These are phyloP conservation scores for Hyphodiscus sp. DNA, from an alignment of 2,329 filamentous ascomycete species.

Conservation along the genomic window DNA sequence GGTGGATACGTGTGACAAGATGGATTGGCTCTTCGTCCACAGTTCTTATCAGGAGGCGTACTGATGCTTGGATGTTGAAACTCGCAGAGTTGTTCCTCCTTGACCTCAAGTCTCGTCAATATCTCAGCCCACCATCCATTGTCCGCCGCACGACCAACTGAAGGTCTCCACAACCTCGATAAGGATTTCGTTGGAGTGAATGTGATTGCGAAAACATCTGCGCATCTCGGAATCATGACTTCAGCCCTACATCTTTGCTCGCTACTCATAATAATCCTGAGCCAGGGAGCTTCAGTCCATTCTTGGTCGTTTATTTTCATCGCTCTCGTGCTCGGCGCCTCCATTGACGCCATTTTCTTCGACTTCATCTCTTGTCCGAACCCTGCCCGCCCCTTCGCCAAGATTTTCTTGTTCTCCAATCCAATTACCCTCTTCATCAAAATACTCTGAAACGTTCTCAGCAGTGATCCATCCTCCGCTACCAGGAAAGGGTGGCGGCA, in stretches of 20 bases:
- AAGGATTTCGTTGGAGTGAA: not conserved
- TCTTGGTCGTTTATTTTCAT: slow-evolving; percentile 1
- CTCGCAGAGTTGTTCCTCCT: not conserved
- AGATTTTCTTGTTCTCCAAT: slow-evolving; percentile 46
- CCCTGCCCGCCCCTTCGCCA: slow-evolving; percentile 58
- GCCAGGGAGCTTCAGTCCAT: not conserved
- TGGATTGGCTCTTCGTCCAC: not conserved
- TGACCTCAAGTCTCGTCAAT: not conserved
- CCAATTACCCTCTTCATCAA: slow-evolving; percentile 77
- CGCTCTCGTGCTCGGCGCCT: slow-evolving; percentile 30
- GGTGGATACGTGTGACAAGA: not conserved
- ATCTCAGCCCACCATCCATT: not conserved
- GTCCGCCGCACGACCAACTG: not conserved
- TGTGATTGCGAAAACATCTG: not conserved
- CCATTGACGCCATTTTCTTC: slow-evolving; percentile 36
- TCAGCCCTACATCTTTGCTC: not conserved
- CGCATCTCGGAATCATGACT: not conserved
- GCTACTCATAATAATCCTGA: not conserved
- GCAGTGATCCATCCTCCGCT: slow-evolving; percentile 83
- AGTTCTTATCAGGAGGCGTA: not conserved
- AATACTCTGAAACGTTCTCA: slow-evolving; percentile 80
- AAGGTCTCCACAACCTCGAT: not conserved
- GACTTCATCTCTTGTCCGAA: slow-evolving; percentile 45
- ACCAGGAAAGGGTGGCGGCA: slow-evolving; percentile 64
- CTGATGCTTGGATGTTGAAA: not conserved